Base-by-base conservation (phyloP, 1,284 basidiomycete species). In the Sporisorium sorghi region DNA sequence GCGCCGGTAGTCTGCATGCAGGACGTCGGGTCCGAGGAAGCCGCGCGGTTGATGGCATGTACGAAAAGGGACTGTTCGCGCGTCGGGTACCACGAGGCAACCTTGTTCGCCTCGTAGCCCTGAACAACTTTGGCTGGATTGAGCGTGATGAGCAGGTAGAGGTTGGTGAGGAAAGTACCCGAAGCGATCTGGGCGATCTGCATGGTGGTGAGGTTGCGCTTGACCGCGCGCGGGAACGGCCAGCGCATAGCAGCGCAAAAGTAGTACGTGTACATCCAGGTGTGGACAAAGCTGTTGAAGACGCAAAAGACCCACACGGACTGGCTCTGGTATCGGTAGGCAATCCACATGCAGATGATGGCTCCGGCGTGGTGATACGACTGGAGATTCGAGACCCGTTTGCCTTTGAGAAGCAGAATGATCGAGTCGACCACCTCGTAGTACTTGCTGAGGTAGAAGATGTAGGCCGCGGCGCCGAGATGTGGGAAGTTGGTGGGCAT, bases 271-370 rank as follows among this genome's bases (percentile, higher is more conserved):
- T 77, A 74, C 79, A 81, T 81, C 43, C 62, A 59, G 15, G 79
- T 82, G 54, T 82, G 80, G 6, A 82, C 77, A 24, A 72, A 76
- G 57, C 77, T 78, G 71, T 82, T 82, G 71, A 81, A 82, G 17
- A 78, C 62, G 47, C 68, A 74, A 46, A 82, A 82, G 57, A 82
- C 72, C 79, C 79, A 81, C 26, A 81, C 73, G 10, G 79, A 63
- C 50, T 75, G 71, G 23, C 64, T 64, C 60, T 80, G 77, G 21
- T 83, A 83, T 21, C 83, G 74, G 54, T 78, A 76, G 6, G 78
- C 85, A 47, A 82, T 73, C 78, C 81, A 85, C 81, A 85, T 85
- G 73, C 76, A 79, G 51, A 83, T 65, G 66, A 85, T 80, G 6
- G 83, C 83, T 14, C 83, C 81, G 8, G 82, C 79, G 33, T 80